Evolutionary conservation across 2,329 filamentous ascomycete genomes (phyloP), one percentile per base, ranked within the genome.

Genomic region (Pseudofabraea citricarpa): DNA sequence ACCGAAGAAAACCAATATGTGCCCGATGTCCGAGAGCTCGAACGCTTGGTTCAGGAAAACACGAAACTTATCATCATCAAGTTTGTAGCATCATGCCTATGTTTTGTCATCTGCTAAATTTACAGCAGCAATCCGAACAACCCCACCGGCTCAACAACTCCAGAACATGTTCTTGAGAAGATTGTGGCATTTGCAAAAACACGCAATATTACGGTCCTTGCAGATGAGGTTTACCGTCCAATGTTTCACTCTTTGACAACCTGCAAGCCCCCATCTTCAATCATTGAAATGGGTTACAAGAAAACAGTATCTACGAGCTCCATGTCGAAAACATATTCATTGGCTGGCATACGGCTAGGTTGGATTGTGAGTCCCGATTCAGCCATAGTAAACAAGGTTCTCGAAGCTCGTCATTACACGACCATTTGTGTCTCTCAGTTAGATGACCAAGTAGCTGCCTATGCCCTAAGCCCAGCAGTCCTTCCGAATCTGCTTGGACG

Each of bases 91-190:
- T n/a, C n/a, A n/a, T n/a, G n/a, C n/a, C n/a, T n/a, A n/a, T n/a
- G n/a, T n/a, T n/a, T n/a, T n/a, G n/a, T n/a, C n/a, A n/a, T n/a
- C n/a, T n/a, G n/a, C n/a, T n/a, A n/a, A n/a, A n/a, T n/a, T n/a
- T n/a, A n/a, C n/a, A n/a, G n/a, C n/a, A n/a, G 79, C 62, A 91
- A 90, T 55, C 85, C 88, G 1, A 87, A 90, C 63, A 94, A 95
- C 56, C 88, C 89, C 0, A 90, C 84, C 0, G 87, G 89, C 5
- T 77, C 81, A 8, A 73, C 84, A 3, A 81, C 89, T 15, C 78
- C 81, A 0, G 78, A 73, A 36, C 60, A 72, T 1, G 71, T 79
- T 10, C 70, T 94, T 1, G 62, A 78, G 42, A 57, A 73, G 3
- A 74, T 93, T 48, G 68, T 87, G 27, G 69, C 75, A 3, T 65